Base-by-base conservation (phyloP, 2,329 filamentous ascomycete species). In the Colletotrichum cordylinicola region DNA sequence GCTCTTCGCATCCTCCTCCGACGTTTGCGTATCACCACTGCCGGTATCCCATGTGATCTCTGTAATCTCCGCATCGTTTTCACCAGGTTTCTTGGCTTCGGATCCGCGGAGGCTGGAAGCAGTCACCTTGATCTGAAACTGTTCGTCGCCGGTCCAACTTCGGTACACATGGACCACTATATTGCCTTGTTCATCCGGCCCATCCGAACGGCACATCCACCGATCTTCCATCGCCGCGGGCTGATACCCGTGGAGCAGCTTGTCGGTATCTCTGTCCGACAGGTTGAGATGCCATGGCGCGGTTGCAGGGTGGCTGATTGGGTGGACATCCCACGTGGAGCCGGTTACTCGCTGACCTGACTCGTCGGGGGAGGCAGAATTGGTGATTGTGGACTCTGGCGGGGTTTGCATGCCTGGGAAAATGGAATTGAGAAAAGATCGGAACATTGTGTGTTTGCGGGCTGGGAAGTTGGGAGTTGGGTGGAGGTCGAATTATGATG, bases 151-250 rank as follows among this genome's bases (percentile, higher is more conserved):
- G 18, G 67, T 71, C 72, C 72, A 67, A 33, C 72, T 75, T 9
- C 67, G 55, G n/a, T 73, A 58, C 18, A 73, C 21, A 15, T 72
- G n/a, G 24, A 69, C 69, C 18, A 66, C 55, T n/a, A 65, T 31
- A 7, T 27, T 29, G 37, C 73, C 73, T 3, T 65, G 29, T 6
- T n/a, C 33, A 8, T 75, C 64, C 18, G 73, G 62, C 4, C 65
- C 69, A 10, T 72, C 64, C 33, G 69, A 43, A 21, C 58, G 58
- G 29, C 37, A 64, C 69, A 75, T 68, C 73, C 73, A 75, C 9
- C 69, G 69, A 64, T 72, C 69, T 10, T 75, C 73, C 73, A 75
- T 75, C 21, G 43, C 64, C 4, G 24, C 43, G 16, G 73, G 73
- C 55, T 58, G 56, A 15, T 67, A 75, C 5, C 69, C 69, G 31